These are phyloP conservation scores for Grosmannia clavigera DNA, from an alignment of 2,329 filamentous ascomycete species.

Conservation along the genomic window DNA sequence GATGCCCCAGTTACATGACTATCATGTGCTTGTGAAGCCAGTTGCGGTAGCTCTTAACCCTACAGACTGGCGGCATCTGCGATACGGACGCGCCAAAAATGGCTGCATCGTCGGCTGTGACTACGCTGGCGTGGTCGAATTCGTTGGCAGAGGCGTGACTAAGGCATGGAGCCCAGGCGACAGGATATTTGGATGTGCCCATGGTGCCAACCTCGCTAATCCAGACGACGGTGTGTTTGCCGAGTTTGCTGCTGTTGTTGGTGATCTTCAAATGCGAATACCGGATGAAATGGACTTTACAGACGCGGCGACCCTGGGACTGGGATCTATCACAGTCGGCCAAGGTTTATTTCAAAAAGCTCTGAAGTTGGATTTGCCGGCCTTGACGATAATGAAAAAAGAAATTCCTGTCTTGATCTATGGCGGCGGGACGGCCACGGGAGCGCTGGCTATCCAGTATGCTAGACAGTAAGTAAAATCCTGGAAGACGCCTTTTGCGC, in stretches of 20 bases:
- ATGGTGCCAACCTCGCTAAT: constrained; percentile 22
- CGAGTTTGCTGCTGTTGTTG: constrained; percentile 25
- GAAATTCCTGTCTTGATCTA: constrained; percentile 25
- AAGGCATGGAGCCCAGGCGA: constrained; percentile 33
- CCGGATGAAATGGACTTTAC: constrained; percentile 36
- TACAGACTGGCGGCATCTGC: constrained; percentile 14
- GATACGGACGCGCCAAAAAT: background rate
- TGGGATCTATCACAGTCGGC: constrained; percentile 40
- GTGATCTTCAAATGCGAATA: constrained; percentile 27
- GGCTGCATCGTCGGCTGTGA: constrained; percentile 22
- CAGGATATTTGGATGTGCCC: constrained; percentile 26
- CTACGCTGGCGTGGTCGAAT: constrained; percentile 32
- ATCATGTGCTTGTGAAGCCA: constrained; percentile 14
- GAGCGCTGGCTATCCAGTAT: constrained; percentile 29
- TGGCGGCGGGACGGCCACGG: constrained; percentile 30
- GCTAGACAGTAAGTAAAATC: background rate
- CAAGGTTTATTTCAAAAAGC: constrained; percentile 31
- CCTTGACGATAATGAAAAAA: background rate
- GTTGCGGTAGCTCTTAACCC: constrained; percentile 16
- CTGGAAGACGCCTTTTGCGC: background rate
- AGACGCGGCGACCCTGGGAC: constrained; percentile 42
- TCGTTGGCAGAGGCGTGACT: constrained; percentile 28
- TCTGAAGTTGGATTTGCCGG: constrained; percentile 30
- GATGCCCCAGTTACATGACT: constrained; percentile 11
- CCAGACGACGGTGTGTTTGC: constrained; percentile 30